Conservation (phyloP, 2,329 filamentous ascomycete species). For the Apiospora koreana region DNA sequence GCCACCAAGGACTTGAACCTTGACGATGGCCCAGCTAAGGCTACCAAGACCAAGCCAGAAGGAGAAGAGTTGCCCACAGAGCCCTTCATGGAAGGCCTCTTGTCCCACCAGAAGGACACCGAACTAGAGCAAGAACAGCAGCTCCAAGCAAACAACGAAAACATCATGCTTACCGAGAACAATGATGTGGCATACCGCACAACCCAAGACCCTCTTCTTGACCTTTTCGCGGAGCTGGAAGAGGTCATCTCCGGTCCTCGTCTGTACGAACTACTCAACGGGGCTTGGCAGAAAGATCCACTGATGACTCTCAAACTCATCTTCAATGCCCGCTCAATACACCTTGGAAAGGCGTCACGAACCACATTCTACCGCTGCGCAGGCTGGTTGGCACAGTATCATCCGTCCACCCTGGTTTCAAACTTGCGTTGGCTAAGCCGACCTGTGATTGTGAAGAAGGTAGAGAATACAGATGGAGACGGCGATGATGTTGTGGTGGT, state of each 20-base stretch:
- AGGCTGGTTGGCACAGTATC: slow-evolving; percentile 56
- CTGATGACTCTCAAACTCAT: slow-evolving; percentile 57
- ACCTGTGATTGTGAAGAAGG: slow-evolving; percentile 56
- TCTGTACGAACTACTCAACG: slow-evolving; percentile 43
- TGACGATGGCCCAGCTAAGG: not conserved
- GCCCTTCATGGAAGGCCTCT: slow-evolving; percentile 4
- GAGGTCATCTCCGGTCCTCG: slow-evolving; percentile 37
- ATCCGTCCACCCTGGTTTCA: slow-evolving; percentile 53
- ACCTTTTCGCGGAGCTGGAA: slow-evolving; percentile 56
- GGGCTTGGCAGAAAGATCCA: slow-evolving; percentile 51
- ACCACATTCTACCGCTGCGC: slow-evolving; percentile 51
- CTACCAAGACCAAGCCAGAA: not conserved
- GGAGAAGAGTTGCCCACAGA: not conserved
- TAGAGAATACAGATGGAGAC: slow-evolving; percentile 21
- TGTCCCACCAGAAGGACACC: not conserved
- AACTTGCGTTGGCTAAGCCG: slow-evolving; percentile 59
- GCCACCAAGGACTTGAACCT: not conserved
- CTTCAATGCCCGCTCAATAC: slow-evolving; percentile 62
- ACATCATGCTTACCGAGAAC: slow-evolving; percentile 52
- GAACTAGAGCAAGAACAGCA: not conserved
- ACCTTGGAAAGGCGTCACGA: slow-evolving; percentile 55
- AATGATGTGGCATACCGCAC: slow-evolving; percentile 48
- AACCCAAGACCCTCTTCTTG: slow-evolving; percentile 47
- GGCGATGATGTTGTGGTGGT: slow-evolving; percentile 36
- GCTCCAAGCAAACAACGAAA: slow-evolving; percentile 23